These are phyloP conservation scores for Oldenlandia corymbosa DNA, from an alignment of 257 asterid genomes.

Conservation along the genomic window DNA sequence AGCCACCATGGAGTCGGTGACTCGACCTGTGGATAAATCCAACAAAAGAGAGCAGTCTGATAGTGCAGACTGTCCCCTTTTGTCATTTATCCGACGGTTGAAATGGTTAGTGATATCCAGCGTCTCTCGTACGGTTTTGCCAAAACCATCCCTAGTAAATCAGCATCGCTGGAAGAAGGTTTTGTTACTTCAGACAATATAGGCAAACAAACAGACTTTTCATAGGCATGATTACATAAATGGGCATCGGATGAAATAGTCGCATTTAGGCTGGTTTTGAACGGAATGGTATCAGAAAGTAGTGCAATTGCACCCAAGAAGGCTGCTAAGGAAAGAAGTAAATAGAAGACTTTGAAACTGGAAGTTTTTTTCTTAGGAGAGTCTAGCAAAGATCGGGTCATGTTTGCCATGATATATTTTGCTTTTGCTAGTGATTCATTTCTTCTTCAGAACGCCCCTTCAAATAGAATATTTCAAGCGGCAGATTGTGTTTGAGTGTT, in stretches of 20 bases:
- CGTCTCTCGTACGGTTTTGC: slow-evolving; percentile 14
- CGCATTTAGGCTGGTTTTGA: neutral
- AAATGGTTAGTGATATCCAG: slow-evolving; percentile 7
- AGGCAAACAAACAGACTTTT: slow-evolving; percentile 4
- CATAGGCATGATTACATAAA: slow-evolving; percentile 1
- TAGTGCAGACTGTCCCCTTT: slow-evolving; percentile 9
- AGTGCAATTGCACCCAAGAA: slow-evolving; percentile 9
- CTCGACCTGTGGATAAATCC: slow-evolving; percentile 27
- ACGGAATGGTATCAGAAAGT: neutral
- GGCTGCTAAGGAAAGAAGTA: slow-evolving; percentile 7
- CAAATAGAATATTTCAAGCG: slow-evolving; percentile 1
- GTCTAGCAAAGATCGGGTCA: slow-evolving; percentile 13
- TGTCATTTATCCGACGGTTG: slow-evolving; percentile 16
- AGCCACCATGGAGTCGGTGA: slow-evolving; percentile 23
- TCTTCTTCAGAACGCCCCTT: neutral
- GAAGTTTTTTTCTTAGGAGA: slow-evolving; percentile 11
- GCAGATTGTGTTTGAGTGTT: neutral
- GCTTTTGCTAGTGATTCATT: neutral
- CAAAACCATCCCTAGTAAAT: slow-evolving; percentile 5
- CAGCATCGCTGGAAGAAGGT: neutral
- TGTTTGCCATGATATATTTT: slow-evolving; percentile 14
- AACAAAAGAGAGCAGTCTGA: slow-evolving; percentile 25
- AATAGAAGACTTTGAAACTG: neutral
- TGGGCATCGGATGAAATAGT: neutral
- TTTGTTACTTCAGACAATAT: slow-evolving; percentile 6